phyloP scores from a whole-genome alignment of 192 early-diverging fungal species.

The Podila clonocystis region DNA sequence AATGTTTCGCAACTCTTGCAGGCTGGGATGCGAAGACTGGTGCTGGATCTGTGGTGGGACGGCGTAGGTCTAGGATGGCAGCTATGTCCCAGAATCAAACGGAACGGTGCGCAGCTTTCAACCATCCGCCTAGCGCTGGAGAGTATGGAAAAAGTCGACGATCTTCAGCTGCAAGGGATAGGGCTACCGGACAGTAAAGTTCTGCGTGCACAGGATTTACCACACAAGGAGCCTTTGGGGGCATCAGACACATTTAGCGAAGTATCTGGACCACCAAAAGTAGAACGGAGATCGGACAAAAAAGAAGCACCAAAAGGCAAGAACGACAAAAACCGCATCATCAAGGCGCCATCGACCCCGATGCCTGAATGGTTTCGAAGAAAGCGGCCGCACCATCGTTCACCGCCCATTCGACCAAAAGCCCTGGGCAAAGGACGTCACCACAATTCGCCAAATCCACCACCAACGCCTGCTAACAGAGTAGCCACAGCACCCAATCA shows the following conservation, averaged over 20 bases:
- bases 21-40: conserved; percentile 36
- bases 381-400: conserved; percentile 15
- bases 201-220: neutral
- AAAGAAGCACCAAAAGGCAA: neutral
- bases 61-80: conserved; percentile 29
- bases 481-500: neutral
- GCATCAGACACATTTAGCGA: neutral
- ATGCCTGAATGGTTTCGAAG: conserved; percentile 16
- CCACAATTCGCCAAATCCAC: neutral
- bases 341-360: no score
- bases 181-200: conserved; percentile 7
- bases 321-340: neutral
- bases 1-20: conserved; percentile 25
- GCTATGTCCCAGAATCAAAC: conserved; percentile 31
- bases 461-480: neutral
- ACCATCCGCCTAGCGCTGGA: conserved; percentile 12
- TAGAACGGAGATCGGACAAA: neutral
- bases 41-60: conserved; percentile 50
- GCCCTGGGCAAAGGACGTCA: neutral
- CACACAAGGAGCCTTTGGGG: neutral
- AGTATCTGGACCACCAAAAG: neutral
- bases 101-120: neutral
- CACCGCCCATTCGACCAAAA: conserved; percentile 20
- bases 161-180: conserved; percentile 14
- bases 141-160: neutral